phyloP scores from a whole-genome alignment of 495 filamentous ascomycete species.

The Tetracladium marchalianum region DNA sequence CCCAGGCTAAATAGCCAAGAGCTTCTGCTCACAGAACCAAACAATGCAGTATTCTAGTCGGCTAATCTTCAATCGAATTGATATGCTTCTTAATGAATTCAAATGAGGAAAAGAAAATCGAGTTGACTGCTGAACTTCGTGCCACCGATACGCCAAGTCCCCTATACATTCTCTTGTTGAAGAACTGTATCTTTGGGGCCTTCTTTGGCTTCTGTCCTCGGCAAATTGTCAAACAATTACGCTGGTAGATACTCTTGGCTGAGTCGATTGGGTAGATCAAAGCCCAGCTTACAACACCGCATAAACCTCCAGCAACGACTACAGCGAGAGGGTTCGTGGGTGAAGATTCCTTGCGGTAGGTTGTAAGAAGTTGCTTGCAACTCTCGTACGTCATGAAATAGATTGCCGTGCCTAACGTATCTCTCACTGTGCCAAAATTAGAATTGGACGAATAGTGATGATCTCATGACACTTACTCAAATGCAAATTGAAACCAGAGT shows the following conservation, averaged over 20 bases:
- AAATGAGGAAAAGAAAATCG: slow-evolving; percentile 71
- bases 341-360: slow-evolving; percentile 53
- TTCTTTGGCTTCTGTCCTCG: slow-evolving; percentile 44
- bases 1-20: no score
- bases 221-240: slow-evolving; percentile 62
- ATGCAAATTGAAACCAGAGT: slow-evolving; percentile 80
- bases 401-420: slow-evolving; percentile 79
- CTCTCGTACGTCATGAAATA: slow-evolving; percentile 92
- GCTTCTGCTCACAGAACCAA: no score
- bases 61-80: slow-evolving; percentile 20
- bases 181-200: slow-evolving; percentile 60
- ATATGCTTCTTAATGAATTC: slow-evolving; percentile 61
- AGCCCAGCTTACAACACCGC: slow-evolving; percentile 74
- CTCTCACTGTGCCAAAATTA: slow-evolving; percentile 45
- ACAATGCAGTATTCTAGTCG: no score
- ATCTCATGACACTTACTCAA: slow-evolving; percentile 43
- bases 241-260: slow-evolving; percentile 74
- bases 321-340: slow-evolving; percentile 66
- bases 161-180: slow-evolving; percentile 61
- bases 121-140: slow-evolving; percentile 62
- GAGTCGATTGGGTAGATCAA: slow-evolving; percentile 77
- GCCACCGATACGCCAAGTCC: slow-evolving; percentile 73
- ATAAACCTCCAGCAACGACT: slow-evolving; percentile 63
- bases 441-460: neutral
- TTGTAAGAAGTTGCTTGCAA: slow-evolving; percentile 74